Conservation (phyloP, 2,329 filamentous ascomycete genomes). For the Phialophora tarda region DNA sequence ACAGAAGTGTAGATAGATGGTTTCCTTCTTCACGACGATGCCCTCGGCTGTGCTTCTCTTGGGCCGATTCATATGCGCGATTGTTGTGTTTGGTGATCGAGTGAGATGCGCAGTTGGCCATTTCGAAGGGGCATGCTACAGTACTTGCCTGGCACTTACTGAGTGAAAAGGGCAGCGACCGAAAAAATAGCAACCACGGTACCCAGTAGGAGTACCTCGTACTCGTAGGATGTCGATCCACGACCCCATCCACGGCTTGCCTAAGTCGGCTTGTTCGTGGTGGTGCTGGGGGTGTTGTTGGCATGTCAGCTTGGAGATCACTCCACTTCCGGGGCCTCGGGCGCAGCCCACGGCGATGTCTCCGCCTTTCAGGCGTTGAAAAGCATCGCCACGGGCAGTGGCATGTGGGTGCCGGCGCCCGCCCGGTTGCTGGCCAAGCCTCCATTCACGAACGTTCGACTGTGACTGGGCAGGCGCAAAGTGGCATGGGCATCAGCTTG, state of each 20-base stretch:
- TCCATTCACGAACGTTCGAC: not conserved
- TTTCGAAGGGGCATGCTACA: not conserved
- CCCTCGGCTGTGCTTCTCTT: no score
- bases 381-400: constrained; percentile 14
- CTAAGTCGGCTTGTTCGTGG: not conserved
- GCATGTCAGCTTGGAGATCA: not conserved
- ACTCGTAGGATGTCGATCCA: not conserved
- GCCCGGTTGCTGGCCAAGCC: not conserved
- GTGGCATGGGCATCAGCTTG: constrained; percentile 6
- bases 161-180: not conserved
- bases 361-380: constrained; percentile 7
- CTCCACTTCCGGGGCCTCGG: not conserved
- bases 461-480: not conserved
- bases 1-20: no score
- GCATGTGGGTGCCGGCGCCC: constrained; percentile 1
- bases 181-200: no score
- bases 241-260: not conserved
- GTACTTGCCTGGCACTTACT: not conserved
- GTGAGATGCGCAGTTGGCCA: not conserved
- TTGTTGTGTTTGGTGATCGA: not conserved
- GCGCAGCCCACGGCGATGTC: not conserved
- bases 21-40: no score
- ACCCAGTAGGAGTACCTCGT: no score
- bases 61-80: no score
- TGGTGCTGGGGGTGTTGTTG: not conserved